These are phyloP conservation scores for Cladophialophora exuberans DNA, from an alignment of 2,329 filamentous ascomycete species.

Conservation along the genomic window DNA sequence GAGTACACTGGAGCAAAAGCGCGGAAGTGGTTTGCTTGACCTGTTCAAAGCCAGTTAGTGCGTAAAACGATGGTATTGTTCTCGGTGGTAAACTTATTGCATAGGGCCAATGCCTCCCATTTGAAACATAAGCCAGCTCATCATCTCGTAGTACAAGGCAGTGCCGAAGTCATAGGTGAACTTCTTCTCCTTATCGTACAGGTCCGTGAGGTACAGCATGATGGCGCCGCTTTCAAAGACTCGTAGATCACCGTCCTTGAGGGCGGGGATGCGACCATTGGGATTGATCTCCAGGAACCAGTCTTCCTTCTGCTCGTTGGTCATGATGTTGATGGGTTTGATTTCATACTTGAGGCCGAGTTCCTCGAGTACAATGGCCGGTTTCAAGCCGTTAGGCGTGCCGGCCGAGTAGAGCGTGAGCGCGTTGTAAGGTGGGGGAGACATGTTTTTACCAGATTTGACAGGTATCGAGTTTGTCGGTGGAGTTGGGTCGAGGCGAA, in stretches of 20 bases:
- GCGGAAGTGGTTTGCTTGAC: constrained; percentile 54
- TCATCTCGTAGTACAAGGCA: constrained; percentile 48
- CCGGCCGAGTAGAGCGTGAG: constrained; percentile 26
- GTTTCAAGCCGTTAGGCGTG: constrained; percentile 40
- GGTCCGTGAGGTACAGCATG: constrained; percentile 49
- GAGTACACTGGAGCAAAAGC: constrained; percentile 49
- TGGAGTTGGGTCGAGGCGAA: constrained; percentile 9
- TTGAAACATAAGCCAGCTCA: constrained; percentile 53
- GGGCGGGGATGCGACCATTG: constrained; percentile 54
- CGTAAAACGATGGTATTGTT: too few species aligned
- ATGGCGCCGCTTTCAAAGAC: constrained; percentile 53
- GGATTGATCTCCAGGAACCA: constrained; percentile 54
- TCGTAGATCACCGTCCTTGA: constrained; percentile 44
- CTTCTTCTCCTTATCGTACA: constrained; percentile 48
- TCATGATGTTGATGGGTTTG: constrained; percentile 47
- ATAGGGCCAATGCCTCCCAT: constrained; percentile 47
- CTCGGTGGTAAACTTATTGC: constrained; percentile 32
- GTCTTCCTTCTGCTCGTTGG: constrained; percentile 48
- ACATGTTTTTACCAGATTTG: constrained; percentile 2
- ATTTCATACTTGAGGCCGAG: constrained; percentile 40
- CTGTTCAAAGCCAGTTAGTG: constrained; percentile 30
- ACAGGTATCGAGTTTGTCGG: not conserved
- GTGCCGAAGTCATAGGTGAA: constrained; percentile 49
- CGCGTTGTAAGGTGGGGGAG: constrained; percentile 23
- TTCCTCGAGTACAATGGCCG: constrained; percentile 44